These are phyloP conservation scores for Pleurotus salmoneostramineus DNA, from an alignment of 768 basidiomycete genomes.

Conservation along the genomic window DNA sequence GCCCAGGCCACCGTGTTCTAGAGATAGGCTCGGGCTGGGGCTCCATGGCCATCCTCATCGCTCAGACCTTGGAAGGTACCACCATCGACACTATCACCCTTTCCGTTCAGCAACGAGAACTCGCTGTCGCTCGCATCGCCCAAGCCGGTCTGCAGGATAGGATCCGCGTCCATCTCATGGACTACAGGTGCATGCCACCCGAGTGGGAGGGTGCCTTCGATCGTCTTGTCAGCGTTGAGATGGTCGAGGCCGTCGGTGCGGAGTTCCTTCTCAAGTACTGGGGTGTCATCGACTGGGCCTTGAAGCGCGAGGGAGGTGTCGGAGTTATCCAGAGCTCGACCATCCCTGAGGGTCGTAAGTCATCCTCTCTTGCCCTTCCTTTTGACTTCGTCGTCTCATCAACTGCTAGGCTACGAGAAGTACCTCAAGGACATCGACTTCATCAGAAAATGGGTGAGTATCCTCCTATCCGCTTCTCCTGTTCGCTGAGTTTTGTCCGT, in stretches of 20 bases:
- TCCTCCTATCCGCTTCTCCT: background rate
- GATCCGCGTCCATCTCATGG: conserved; percentile 70
- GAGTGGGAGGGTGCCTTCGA: conserved; percentile 70
- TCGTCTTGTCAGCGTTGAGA: conserved; percentile 69
- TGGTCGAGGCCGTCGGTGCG: conserved; percentile 72
- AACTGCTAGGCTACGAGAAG: conserved; percentile 41
- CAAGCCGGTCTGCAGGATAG: conserved; percentile 46
- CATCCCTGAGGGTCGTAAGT: conserved; percentile 66
- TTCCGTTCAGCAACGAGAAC: conserved; percentile 57
- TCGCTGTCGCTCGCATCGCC: conserved; percentile 53
- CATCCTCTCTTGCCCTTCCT: conserved; percentile 4
- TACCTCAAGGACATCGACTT: conserved; percentile 65
- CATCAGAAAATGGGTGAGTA: conserved; percentile 70
- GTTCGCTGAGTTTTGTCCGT: too few species aligned
- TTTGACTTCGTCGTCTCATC: background rate
- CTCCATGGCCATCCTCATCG: conserved; percentile 62
- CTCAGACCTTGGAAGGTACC: conserved; percentile 48
- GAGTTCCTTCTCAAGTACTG: conserved; percentile 68
- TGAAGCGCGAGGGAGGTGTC: conserved; percentile 54
- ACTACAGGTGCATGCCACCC: conserved; percentile 61
- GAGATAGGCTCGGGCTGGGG: conserved; percentile 85
- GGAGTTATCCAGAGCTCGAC: conserved; percentile 76
- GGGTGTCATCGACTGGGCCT: conserved; percentile 59
- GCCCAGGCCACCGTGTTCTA: conserved; percentile 51
- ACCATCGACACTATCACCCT: conserved; percentile 72